phyloP scores from a whole-genome alignment of 768 basidiomycete genomes.

The Boletus tylopilopsis region DNA sequence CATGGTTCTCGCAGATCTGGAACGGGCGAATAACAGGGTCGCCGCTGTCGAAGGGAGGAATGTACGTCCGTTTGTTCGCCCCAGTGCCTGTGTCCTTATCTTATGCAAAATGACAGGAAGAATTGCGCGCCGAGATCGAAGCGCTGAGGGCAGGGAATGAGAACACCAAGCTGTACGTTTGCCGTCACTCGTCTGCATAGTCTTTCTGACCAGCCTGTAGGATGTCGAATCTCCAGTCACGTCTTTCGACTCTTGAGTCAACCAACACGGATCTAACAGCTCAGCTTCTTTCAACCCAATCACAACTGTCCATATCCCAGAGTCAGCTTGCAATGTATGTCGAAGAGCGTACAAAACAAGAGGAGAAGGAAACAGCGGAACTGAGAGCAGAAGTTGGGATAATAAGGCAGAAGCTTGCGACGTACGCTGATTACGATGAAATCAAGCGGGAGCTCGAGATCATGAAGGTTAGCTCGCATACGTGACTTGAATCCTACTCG shows the following conservation, averaged over 20 bases:
- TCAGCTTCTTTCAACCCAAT: conserved; percentile 16
- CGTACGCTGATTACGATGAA: conserved; percentile 89
- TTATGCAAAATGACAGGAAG: conserved; percentile 52
- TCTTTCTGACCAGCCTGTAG: conserved; percentile 6
- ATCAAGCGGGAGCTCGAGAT: conserved; percentile 97
- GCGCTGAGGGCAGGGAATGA: conserved; percentile 77
- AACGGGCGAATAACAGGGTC: conserved; percentile 91
- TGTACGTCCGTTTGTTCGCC: conserved; percentile 41
- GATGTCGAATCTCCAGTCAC: conserved; percentile 52
- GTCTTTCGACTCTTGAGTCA: conserved; percentile 70
- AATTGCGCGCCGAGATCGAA: conserved; percentile 95
- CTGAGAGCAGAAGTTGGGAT: conserved; percentile 65
- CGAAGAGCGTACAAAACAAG: conserved; percentile 14
- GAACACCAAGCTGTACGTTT: conserved; percentile 60
- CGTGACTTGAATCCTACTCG: too few relatives aligned
- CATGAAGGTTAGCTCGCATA: conserved; percentile 71
- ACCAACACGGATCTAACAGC: conserved; percentile 29
- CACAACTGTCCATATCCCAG: conserved; percentile 17
- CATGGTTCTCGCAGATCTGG: conserved; percentile 91
- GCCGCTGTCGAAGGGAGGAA: conserved; percentile 92
- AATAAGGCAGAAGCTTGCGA: conserved; percentile 64
- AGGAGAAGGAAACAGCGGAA: conserved; percentile 16
- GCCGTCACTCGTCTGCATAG: neutral
- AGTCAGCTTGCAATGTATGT: conserved; percentile 16
- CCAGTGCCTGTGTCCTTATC: neutral